phyloP scores from a whole-genome alignment of 768 basidiomycete species.

The Pleurotus platypus region DNA sequence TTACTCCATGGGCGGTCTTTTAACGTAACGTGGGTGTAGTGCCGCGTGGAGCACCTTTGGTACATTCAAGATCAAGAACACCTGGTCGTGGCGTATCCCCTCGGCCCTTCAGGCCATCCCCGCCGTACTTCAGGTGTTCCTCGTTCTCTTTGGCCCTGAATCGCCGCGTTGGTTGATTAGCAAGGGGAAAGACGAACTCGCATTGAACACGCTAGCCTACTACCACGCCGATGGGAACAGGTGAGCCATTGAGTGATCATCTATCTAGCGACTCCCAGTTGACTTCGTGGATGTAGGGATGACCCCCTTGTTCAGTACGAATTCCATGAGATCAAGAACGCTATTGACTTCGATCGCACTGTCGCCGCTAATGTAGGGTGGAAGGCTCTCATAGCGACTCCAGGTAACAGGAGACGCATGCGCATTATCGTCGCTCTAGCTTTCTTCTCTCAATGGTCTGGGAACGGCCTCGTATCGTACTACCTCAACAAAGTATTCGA shows the following conservation, averaged over 20 bases:
- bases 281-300: conserved; percentile 21
- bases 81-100: conserved; percentile 57
- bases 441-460: conserved; percentile 56
- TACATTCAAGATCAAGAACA: conserved; percentile 61
- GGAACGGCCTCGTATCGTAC: conserved; percentile 34
- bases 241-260: conserved; percentile 6
- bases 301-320: conserved; percentile 59
- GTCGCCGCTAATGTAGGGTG: conserved; percentile 35
- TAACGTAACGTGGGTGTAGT: conserved; percentile 21
- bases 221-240: conserved; percentile 53
- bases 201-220: conserved; percentile 47
- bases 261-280: conserved; percentile 28
- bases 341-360: conserved; percentile 34
- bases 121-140: conserved; percentile 26
- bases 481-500: conserved; percentile 56
- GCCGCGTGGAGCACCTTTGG: conserved; percentile 87
- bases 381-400: conserved; percentile 39
- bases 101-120: conserved; percentile 30
- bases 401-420: conserved; percentile 51
- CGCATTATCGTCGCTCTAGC: conserved; percentile 54
- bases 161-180: conserved; percentile 24
- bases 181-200: conserved; percentile 37
- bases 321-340: conserved; percentile 50
- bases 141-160: conserved; percentile 39
- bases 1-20: not conserved